These are phyloP conservation scores for Monosporascus sp. DNA, from an alignment of 2,329 filamentous ascomycete species.

Conservation along the genomic window DNA sequence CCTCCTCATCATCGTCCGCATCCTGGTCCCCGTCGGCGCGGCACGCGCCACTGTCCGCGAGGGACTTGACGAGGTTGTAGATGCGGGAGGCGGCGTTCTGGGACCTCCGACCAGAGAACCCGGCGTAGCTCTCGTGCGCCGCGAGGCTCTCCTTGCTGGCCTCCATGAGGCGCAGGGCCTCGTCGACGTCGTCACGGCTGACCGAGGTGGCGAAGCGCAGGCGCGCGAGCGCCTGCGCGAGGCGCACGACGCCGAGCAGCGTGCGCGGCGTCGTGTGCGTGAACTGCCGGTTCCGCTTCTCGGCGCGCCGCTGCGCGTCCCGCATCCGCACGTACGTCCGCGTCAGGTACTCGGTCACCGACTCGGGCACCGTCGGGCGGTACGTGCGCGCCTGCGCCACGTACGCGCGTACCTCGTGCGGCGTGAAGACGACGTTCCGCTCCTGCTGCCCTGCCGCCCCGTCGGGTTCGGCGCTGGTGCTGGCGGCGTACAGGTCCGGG, in stretches of 20 bases:
- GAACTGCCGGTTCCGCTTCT: slow-evolving; percentile 87
- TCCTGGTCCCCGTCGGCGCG: slow-evolving; percentile 57
- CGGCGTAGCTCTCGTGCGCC: slow-evolving; percentile 53
- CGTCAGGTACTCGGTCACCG: slow-evolving; percentile 91
- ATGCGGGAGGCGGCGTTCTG: slow-evolving; percentile 84
- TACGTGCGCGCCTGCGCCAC: slow-evolving; percentile 88
- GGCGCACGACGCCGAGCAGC: slow-evolving; percentile 83
- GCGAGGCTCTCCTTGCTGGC: slow-evolving; percentile 90
- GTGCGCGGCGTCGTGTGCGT: slow-evolving; percentile 92
- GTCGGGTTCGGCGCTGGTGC: slow-evolving; percentile 35
- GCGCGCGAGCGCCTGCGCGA: slow-evolving; percentile 88
- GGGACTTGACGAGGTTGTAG: slow-evolving; percentile 85
- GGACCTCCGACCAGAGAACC: slow-evolving; percentile 53
- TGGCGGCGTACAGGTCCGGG: slow-evolving; percentile 58
- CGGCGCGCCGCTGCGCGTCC: slow-evolving; percentile 84
- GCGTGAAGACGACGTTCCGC: slow-evolving; percentile 71
- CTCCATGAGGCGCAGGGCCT: slow-evolving; percentile 84
- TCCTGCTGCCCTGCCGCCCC: slow-evolving; percentile 1
- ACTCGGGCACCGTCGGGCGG: slow-evolving; percentile 77
- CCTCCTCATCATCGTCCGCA: slow-evolving; percentile 48
- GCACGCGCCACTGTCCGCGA: slow-evolving; percentile 82
- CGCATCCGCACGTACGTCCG: slow-evolving; percentile 95
- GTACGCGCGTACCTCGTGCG: slow-evolving; percentile 92
- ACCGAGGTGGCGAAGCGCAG: slow-evolving; percentile 84
- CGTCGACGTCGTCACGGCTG: slow-evolving; percentile 88